These are phyloP conservation scores for Mycosphaerelloides madeirae DNA, from an alignment of 2,329 filamentous ascomycete genomes.

Conservation along the genomic window DNA sequence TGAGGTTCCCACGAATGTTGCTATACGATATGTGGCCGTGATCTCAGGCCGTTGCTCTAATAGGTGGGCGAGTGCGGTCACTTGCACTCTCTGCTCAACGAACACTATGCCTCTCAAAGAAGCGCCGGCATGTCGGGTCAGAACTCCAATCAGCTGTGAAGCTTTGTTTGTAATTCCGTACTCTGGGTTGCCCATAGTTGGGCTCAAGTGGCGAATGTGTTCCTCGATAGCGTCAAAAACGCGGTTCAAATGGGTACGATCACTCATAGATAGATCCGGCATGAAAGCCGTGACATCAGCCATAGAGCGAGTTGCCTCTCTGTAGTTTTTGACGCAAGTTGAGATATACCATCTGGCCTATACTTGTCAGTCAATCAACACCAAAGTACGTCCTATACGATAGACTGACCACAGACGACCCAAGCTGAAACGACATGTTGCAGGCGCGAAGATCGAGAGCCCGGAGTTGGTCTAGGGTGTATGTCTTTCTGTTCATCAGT, in stretches of 20 bases:
- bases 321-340: conserved; percentile 33
- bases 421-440: conserved; percentile 36
- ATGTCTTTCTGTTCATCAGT: conserved; percentile 33
- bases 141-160: conserved; percentile 30
- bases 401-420: conserved; percentile 22
- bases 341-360: conserved; percentile 37
- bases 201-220: too few species aligned
- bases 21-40: conserved; percentile 35
- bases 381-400: too few species aligned
- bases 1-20: conserved; percentile 52
- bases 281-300: conserved; percentile 23
- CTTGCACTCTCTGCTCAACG: conserved; percentile 41
- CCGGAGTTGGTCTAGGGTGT: conserved; percentile 37
- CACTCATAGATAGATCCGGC: conserved; percentile 30
- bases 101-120: conserved; percentile 43
- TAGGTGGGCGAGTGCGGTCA: conserved; percentile 36
- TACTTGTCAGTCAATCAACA: too few species aligned
- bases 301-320: conserved; percentile 9
- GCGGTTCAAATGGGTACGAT: conserved; percentile 30
- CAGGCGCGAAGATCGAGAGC: conserved; percentile 31
- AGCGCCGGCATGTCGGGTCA: conserved; percentile 31
- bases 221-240: conserved; percentile 13
- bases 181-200: too few species aligned
- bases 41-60: conserved; percentile 22
- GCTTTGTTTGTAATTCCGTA: conserved; percentile 18